Base-by-base conservation (phyloP, 1,284 basidiomycete genomes). In the Malassezia nana region DNA sequence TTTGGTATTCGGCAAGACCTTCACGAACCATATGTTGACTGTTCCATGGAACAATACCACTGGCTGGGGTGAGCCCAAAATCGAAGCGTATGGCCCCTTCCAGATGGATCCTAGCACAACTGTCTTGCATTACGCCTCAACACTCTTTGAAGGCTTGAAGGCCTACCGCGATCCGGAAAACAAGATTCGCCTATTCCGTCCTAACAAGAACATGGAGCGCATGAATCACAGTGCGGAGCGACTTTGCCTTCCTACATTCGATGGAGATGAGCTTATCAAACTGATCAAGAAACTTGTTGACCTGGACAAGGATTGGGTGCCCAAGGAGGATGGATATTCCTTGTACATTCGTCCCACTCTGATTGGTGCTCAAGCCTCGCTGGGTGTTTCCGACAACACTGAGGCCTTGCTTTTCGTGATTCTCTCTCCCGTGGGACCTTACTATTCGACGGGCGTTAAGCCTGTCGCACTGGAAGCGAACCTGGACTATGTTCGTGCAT, bases 371-470 rank as follows among this genome's bases (percentile, higher is more conserved):
- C 88, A 94, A 66, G 82, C 81, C 44, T 83, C 85, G 0, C 82
- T 98, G 41, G 90, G 92, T 29, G 87, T 98, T 30, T 81, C 83
- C 46, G 89, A 91, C 6, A 86, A 89, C 1, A 83, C 80, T 48
- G 86, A 92, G 63, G 90, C 91, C 0, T 81, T 96, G 15, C 81
- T 98, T 29, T 96, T 89, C 72, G 90, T 98, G 52, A 96, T 98
- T 68, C 84, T 84, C 73, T 87, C 84, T 64, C 90, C 89, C 32
- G 89, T 62, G 0, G 58, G 56, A 15, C 91, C 92, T 2, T 99
- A 96, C 76, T 98, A 92, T 76, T 84, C 89, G 46, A 78, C 84
- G 32, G 92, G 92, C 8, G 95, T 95, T 80, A 96, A 98, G 77
- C 92, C 92, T 16, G 84, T 99, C 26, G 83, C 87, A 13, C 79